Evolutionary conservation across 768 basidiomycete genomes (phyloP), one percentile per base, ranked within the genome.

Genomic region (Boletus patriciae): DNA sequence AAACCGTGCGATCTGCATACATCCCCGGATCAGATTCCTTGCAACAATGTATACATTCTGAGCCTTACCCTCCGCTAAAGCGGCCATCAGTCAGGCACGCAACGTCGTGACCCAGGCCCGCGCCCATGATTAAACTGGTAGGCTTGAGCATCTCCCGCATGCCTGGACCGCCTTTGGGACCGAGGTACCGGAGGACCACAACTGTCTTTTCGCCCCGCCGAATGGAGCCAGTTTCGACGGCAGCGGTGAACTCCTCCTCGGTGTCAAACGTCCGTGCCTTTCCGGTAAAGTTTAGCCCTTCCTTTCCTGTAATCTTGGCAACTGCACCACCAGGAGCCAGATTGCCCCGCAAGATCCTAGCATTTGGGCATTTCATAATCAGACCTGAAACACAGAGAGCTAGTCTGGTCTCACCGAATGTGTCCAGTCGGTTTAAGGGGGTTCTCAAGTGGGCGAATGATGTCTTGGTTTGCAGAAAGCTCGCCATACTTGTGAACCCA

Each of bases 111-210:
- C 97, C 97, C 12, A 98, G 81, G 12, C 97, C 97, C 13, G 97
- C 97, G 53, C 97, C 97, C 92, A 99, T 98, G 73, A 99, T 94
- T 67, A 98, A 72, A 77, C 92, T 92, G 33, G 96, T 98, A 25
- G 95, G 95, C 72, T 98, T 98, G 56, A 98, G 81, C 97, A 99
- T 99, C 78, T 99, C 97, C 48, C 94, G 96, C 96, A 99, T 99
- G 60, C 94, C 94, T 34, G 96, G 96, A 56, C 96, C 97, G 59
- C 96, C 96, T 77, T 93, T 90, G 29, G 96, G 96, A 46, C 97
- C 97, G 62, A 99, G 86, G 72, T 99, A 98, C 46, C 97, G 82
- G 69, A 99, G 78, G 54, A 99, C 90, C 54, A 90, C 92, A 18
- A 97, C 96, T 2, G 93, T 95, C 82, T 98, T 99, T 76, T 97